Evolutionary conservation across 495 filamentous ascomycete genomes (phyloP).

Genomic region (Penicillium bovifimosum): DNA sequence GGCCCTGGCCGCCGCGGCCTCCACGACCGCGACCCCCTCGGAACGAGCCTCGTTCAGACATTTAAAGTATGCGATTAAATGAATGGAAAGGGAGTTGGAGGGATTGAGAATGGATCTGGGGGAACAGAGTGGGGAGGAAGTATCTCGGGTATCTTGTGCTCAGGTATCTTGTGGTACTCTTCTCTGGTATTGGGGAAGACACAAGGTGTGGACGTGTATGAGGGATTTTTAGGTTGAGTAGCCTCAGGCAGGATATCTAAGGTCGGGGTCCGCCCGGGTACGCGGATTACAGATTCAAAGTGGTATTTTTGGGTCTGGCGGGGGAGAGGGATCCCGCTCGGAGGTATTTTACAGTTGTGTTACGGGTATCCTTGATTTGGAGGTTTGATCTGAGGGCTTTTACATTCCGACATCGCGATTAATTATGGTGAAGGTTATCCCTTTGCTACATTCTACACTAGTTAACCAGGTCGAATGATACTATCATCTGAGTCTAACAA

Average conservation of each 20-base stretch:
- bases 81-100: conserved; percentile 6
- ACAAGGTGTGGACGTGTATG: conserved; percentile 15
- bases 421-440: not conserved
- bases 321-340: conserved; percentile 5
- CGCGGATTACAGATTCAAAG: not conserved
- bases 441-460: too few species aligned
- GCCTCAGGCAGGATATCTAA: not conserved
- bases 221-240: conserved; percentile 20
- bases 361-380: not conserved
- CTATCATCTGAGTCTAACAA: not conserved
- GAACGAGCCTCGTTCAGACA: conserved; percentile 67
- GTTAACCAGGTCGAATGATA: too few species aligned
- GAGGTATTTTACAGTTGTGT: not conserved
- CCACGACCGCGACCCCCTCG: conserved; percentile 51
- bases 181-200: not conserved
- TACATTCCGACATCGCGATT: not conserved
- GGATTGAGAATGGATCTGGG: not conserved
- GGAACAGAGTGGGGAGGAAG: not conserved
- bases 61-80: conserved; percentile 13
- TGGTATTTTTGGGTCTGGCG: not conserved
- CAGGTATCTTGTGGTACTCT: not conserved
- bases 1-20: conserved; percentile 35
- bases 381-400: not conserved
- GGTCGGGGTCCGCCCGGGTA: conserved; percentile 1
- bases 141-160: not conserved